Base-by-base conservation (phyloP, 148 eudicot species). In the Camellia lanceoleosa region DNA sequence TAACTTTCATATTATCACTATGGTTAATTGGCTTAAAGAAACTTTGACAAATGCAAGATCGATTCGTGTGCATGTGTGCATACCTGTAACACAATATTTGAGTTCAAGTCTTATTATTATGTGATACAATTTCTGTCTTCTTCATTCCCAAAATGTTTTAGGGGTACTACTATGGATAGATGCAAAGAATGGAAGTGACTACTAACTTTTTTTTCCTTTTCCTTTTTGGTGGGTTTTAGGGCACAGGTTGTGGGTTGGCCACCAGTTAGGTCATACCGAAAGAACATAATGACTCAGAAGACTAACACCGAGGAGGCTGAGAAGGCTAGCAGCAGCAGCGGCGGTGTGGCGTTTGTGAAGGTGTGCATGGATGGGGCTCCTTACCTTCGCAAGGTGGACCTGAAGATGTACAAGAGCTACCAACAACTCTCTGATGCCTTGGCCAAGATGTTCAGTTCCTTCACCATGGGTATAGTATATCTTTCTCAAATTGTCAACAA, bases 221-320 rank as follows among this genome's bases (percentile, higher is more conserved):
- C 38, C 38, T 30, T 30, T 30, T 30, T 1, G 38, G 38, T 67
- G 47, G 23, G 67, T 58, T 76, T 11, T 61, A 88, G 90, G 86
- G 87, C 89, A 20, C 90, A 88, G 64, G 88, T 88, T 75, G 90
- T 88, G 75, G 90, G 90, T 15, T 88, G 90, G 90, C 90, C 90
- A 76, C 90, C 90, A 47, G 90, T 88, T 51, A 59, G 90, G 80
- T 84, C 88, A 12, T 88, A 55, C 82, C 81, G 89, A 12, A 88
- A 84, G 86, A 88, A 88, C 71, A 62, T 82, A 20, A 84, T 86
- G 85, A 77, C 88, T 9, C 79, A 82, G 15, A 87, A 84, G 82
- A 82, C 78, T 74, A 70, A 3, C 63, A 18, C 64, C 7, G 81
- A 78, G 59, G 84, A 82, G 83, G 42, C 65, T 43, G 82, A 81